Conservation (phyloP, 306 rosid species). For the Cucumis sativus region DNA sequence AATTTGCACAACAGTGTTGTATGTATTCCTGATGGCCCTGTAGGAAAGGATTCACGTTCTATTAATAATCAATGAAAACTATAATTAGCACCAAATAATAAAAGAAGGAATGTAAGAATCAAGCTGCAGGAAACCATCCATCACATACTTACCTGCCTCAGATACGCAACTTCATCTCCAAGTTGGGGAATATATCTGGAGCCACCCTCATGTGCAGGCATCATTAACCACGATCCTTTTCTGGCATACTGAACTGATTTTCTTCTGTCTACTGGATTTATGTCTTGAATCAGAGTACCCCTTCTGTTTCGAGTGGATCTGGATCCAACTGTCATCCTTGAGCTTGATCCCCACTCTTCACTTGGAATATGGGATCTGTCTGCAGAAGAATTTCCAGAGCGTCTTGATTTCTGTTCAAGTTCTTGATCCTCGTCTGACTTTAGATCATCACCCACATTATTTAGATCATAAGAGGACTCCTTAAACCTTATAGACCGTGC, state of each 20-base stretch:
- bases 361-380: conserved; percentile 29
- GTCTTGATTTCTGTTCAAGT: conserved; percentile 27
- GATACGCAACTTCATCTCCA: conserved; percentile 86
- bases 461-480: conserved; percentile 26
- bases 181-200: conserved; percentile 89
- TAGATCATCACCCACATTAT: conserved; percentile 24
- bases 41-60: conserved; percentile 5
- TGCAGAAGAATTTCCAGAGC: conserved; percentile 27
- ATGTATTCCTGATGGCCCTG: conserved; percentile 97
- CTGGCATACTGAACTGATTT: conserved; percentile 39
- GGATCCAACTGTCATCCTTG: conserved; percentile 66
- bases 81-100: neutral
- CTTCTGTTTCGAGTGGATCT: conserved; percentile 81
- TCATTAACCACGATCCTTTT: conserved; percentile 74
- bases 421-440: conserved; percentile 31
- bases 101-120: conserved; percentile 3
- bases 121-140: conserved; percentile 6
- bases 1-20: conserved; percentile 31
- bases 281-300: conserved; percentile 37
- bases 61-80: neutral
- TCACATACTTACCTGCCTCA: conserved; percentile 65
- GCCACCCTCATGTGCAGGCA: conserved; percentile 75
- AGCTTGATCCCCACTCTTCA: conserved; percentile 61
- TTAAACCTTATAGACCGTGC: conserved; percentile 38
- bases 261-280: conserved; percentile 43